Conservation (phyloP, 2,329 filamentous ascomycete species). For the Mycocentrospora acerina region DNA sequence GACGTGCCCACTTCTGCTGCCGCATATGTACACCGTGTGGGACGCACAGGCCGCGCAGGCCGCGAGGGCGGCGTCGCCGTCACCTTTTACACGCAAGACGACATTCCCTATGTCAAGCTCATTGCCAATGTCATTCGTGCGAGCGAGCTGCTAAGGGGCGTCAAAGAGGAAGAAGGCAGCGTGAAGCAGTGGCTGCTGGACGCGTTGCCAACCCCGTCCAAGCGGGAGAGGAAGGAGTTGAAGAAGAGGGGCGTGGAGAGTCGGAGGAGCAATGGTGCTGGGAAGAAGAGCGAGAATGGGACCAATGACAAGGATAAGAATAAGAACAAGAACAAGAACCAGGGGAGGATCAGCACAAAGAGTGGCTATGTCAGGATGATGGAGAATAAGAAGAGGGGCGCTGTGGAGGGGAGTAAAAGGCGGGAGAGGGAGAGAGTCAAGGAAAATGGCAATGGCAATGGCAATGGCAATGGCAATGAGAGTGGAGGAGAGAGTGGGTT, state of each 20-base stretch:
- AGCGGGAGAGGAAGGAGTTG: slow-evolving; percentile 79
- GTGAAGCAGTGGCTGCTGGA: slow-evolving; percentile 76
- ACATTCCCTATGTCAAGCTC: slow-evolving; percentile 84
- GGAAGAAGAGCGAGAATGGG: slow-evolving; percentile 21
- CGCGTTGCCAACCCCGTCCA: slow-evolving; percentile 78
- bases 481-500: slow-evolving; percentile 44
- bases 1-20: slow-evolving; percentile 91
- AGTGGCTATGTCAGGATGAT: slow-evolving; percentile 71
- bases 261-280: slow-evolving; percentile 50
- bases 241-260: slow-evolving; percentile 81
- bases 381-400: slow-evolving; percentile 67
- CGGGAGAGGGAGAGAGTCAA: slow-evolving; percentile 23
- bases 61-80: slow-evolving; percentile 85
- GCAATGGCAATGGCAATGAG: slow-evolving; percentile 13
- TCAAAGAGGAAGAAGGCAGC: slow-evolving; percentile 46
- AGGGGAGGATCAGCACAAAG: slow-evolving; percentile 75
- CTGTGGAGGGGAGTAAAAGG: slow-evolving; percentile 35
- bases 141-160: slow-evolving; percentile 69
- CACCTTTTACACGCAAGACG: slow-evolving; percentile 94
- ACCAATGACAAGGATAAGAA: slow-evolving; percentile 71
- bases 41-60: slow-evolving; percentile 85
- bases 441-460: slow-evolving; percentile 14
- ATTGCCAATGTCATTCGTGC: slow-evolving; percentile 90
- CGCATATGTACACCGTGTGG: slow-evolving; percentile 89
- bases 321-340: slow-evolving; percentile 77